These are phyloP conservation scores for Sporothrix schenckii DNA, from an alignment of 2,329 filamentous ascomycete species.

Conservation along the genomic window DNA sequence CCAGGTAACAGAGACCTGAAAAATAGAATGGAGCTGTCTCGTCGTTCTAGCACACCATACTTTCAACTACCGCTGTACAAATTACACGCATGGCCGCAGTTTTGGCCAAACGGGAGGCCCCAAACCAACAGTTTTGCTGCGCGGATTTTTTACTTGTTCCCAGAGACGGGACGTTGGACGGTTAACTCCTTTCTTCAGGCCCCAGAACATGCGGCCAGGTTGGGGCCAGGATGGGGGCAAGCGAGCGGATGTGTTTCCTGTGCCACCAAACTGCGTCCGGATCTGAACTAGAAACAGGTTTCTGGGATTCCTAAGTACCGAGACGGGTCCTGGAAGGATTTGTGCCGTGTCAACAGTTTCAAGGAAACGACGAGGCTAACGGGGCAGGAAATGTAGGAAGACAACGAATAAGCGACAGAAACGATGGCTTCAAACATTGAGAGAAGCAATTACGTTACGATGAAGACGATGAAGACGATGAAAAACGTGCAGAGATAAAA, in stretches of 20 bases:
- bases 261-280: slow-evolving; percentile 6
- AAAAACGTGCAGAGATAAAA: neutral
- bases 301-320: neutral
- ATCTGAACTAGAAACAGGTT: slow-evolving; percentile 4
- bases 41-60: neutral
- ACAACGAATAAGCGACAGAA: neutral
- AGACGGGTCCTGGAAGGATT: neutral
- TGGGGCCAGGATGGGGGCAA: slow-evolving; percentile 13
- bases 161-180: slow-evolving; percentile 8
- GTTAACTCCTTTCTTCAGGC: neutral
- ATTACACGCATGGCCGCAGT: neutral
- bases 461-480: neutral
- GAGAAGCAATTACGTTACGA: neutral
- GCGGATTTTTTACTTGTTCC: neutral
- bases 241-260: neutral
- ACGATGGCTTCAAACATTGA: slow-evolving; percentile 1
- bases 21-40: neutral
- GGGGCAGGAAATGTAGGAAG: neutral
- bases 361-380: neutral
- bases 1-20: neutral
- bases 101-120: neutral
- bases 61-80: neutral
- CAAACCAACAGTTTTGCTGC: neutral
- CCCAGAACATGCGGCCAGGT: slow-evolving; percentile 7
- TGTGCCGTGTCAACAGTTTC: slow-evolving; percentile 11